Evolutionary conservation across 768 basidiomycete species (phyloP).

Genomic region (Cystofilobasidium capitatum): DNA sequence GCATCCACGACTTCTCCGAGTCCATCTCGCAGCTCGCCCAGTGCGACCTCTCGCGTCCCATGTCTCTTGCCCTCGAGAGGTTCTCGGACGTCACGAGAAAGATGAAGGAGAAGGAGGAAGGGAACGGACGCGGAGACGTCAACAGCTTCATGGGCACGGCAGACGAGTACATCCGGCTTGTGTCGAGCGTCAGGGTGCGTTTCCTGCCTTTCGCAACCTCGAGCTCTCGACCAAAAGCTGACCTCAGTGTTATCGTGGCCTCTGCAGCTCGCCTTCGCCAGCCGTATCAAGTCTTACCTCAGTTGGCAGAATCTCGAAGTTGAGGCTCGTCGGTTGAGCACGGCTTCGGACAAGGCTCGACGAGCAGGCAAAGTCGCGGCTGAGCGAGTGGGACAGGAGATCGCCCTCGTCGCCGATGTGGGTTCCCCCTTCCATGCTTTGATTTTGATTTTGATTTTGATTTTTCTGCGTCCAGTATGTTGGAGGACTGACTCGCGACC

Average conservation of each 20-base stretch:
- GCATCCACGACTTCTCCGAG: conserved; percentile 71
- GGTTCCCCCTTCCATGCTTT: conserved; percentile 30
- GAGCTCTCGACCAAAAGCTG: neutral
- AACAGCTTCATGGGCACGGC: conserved; percentile 69
- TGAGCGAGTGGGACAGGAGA: conserved; percentile 62
- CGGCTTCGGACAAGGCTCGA: conserved; percentile 70
- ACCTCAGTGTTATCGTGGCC: neutral
- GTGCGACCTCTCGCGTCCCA: conserved; percentile 64
- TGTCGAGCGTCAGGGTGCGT: conserved; percentile 72
- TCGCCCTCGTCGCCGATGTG: conserved; percentile 72
- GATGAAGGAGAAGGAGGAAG: conserved; percentile 61
- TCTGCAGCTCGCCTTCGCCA: conserved; percentile 71
- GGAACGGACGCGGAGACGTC: conserved; percentile 74
- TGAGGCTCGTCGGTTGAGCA: conserved; percentile 61
- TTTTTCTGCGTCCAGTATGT: no score
- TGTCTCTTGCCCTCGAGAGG: conserved; percentile 59
- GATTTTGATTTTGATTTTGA: neutral
- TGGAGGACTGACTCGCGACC: neutral
- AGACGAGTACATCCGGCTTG: conserved; percentile 88
- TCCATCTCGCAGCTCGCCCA: conserved; percentile 58
- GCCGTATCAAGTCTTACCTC: conserved; percentile 72
- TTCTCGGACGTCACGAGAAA: conserved; percentile 66
- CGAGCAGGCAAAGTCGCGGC: conserved; percentile 61
- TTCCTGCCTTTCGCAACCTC: neutral
- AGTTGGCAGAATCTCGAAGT: conserved; percentile 71